Percentiles rank a stretch among this genome's conserved stretches.
Evolutionary conservation across 208 protist species (phyloP).

Genomic region (Wallacemonas sp.): DNA sequence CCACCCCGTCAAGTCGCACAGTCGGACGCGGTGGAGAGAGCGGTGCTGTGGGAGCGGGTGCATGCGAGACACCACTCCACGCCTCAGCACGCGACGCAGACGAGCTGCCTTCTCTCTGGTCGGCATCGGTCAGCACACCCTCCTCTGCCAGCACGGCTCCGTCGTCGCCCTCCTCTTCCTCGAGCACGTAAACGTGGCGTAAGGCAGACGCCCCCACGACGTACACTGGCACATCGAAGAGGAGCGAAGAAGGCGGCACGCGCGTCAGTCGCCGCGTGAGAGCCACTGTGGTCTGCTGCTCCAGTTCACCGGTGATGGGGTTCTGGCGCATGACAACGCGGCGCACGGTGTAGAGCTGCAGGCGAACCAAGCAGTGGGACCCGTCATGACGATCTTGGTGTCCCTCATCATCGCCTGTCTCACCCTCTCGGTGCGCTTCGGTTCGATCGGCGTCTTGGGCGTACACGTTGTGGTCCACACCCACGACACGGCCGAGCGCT

Average conservation of each 20-base stretch:
- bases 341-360: constrained; percentile 62
- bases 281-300: constrained; percentile 47
- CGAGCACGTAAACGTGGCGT: constrained; percentile 68
- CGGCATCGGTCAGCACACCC: too few relatives aligned
- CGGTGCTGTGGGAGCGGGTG: background rate
- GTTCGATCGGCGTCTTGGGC: background rate
- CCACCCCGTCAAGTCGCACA: constrained; percentile 2
- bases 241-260: constrained; percentile 37
- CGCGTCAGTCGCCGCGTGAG: constrained; percentile 22
- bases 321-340: constrained; percentile 39
- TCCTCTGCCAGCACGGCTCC: too few relatives aligned
- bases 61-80: background rate
- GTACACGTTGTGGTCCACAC: constrained; percentile 8
- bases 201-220: constrained; percentile 41
- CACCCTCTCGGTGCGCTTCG: too few relatives aligned
- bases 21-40: constrained; percentile 7
- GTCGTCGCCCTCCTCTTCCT: constrained; percentile 20
- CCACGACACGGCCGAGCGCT: constrained; percentile 49
- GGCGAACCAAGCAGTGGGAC: constrained; percentile 18
- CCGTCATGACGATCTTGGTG: too few relatives aligned
- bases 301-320: constrained; percentile 36
- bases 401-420: too few relatives aligned
- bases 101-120: background rate
- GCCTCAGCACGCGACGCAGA: too few relatives aligned
- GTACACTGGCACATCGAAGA: constrained; percentile 69